These are phyloP conservation scores for Bruguiera parviflora DNA, from an alignment of 345 rosid species.

Conservation along the genomic window DNA sequence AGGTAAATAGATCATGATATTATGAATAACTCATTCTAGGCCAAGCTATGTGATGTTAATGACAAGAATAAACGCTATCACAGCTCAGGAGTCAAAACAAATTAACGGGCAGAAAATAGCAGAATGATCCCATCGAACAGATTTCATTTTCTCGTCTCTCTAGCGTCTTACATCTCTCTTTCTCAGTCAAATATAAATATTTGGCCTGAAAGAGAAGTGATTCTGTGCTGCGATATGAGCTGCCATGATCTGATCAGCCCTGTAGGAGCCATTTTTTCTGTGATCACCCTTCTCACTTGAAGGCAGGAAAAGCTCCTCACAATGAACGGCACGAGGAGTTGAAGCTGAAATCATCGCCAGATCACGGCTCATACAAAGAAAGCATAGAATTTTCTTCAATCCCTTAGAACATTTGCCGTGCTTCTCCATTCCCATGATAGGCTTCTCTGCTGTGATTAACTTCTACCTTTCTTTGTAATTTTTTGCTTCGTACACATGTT, in stretches of 20 bases:
- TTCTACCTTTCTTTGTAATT: neutral
- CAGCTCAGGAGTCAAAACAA: too few relatives aligned
- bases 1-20: too few relatives aligned
- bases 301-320: slow-evolving; percentile 36
- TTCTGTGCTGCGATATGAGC: slow-evolving; percentile 33
- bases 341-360: neutral
- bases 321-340: slow-evolving; percentile 17
- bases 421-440: slow-evolving; percentile 16
- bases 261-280: neutral
- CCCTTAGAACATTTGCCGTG: slow-evolving; percentile 2
- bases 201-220: slow-evolving; percentile 24
- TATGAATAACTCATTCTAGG: too few relatives aligned
- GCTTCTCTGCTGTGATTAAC: neutral
- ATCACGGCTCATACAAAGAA: slow-evolving; percentile 3
- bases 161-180: too few relatives aligned
- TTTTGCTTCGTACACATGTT: too few relatives aligned
- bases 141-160: too few relatives aligned
- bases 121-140: too few relatives aligned
- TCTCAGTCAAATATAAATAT: too few relatives aligned
- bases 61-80: too few relatives aligned
- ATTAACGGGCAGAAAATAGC: too few relatives aligned
- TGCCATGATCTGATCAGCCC: slow-evolving; percentile 8
- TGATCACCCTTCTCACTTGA: slow-evolving; percentile 1
- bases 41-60: too few relatives aligned
- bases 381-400: slow-evolving; percentile 17